Percentiles rank a stretch among this genome's conserved stretches.
Evolutionary conservation across 2,329 filamentous ascomycete genomes (phyloP).

Genomic region (Pseudopithomyces maydicus): DNA sequence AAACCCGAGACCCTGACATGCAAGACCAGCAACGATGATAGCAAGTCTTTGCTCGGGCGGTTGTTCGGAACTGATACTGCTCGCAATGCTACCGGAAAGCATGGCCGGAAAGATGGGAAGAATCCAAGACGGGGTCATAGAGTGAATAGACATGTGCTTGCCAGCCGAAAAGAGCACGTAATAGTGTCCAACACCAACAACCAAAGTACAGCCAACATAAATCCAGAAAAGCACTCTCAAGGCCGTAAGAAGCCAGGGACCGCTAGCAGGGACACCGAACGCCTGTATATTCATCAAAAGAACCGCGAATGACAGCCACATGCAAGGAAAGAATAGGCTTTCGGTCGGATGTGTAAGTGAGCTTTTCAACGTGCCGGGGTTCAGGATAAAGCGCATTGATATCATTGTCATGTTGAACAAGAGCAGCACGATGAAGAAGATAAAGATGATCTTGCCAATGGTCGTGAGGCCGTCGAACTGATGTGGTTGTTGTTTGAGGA

Average conservation of each 20-base stretch:
- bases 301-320: constrained; percentile 69
- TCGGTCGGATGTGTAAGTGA: constrained; percentile 65
- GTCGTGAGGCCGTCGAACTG: constrained; percentile 66
- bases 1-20: constrained; percentile 70
- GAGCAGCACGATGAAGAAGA: constrained; percentile 70
- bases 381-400: constrained; percentile 62
- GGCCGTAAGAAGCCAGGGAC: constrained; percentile 58
- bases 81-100: constrained; percentile 38
- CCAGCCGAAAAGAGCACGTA: constrained; percentile 34
- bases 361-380: constrained; percentile 46
- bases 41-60: constrained; percentile 46
- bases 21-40: constrained; percentile 64
- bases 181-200: constrained; percentile 63
- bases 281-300: constrained; percentile 68
- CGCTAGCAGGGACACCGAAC: constrained; percentile 64
- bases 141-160: constrained; percentile 34
- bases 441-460: constrained; percentile 69
- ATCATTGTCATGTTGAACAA: constrained; percentile 58
- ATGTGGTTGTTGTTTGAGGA: constrained; percentile 63
- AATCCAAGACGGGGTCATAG: constrained; percentile 44
- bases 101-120: constrained; percentile 31
- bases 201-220: constrained; percentile 64
- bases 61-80: constrained; percentile 31
- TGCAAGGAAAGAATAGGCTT: constrained; percentile 72
- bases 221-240: constrained; percentile 71